phyloP scores from a whole-genome alignment of 2,329 filamentous ascomycete species.

The Apiospora malaysiana region DNA sequence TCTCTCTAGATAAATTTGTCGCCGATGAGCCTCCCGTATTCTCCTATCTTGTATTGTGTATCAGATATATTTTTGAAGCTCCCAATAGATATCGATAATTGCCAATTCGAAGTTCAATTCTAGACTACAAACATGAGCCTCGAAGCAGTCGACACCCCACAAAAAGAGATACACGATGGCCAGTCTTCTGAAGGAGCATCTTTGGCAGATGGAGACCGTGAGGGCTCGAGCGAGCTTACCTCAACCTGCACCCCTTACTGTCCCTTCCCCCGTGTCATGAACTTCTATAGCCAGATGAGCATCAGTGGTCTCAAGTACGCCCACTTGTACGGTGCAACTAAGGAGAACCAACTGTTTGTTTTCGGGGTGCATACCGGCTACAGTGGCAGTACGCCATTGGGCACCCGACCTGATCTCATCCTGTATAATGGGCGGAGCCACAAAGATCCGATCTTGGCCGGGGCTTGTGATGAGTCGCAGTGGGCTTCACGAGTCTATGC shows the following conservation, averaged over 20 bases:
- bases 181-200: not conserved
- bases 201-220: not conserved
- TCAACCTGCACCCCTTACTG: constrained; percentile 22
- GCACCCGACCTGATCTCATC: constrained; percentile 27
- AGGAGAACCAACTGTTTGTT: constrained; percentile 29
- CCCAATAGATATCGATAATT: not conserved
- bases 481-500: not conserved
- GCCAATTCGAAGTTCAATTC: not conserved
- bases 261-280: constrained; percentile 33
- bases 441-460: constrained; percentile 29
- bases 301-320: constrained; percentile 25
- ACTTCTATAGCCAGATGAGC: constrained; percentile 29
- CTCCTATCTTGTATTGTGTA: too few species aligned
- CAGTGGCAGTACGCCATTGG: constrained; percentile 25
- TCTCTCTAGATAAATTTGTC: too few species aligned
- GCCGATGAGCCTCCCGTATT: too few species aligned
- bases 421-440: constrained; percentile 29
- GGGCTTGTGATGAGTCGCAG: constrained; percentile 25
- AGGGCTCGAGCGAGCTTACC: not conserved
- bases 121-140: not conserved
- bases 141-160: not conserved
- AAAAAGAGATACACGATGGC: not conserved
- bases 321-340: constrained; percentile 24
- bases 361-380: constrained; percentile 30
- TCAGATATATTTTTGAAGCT: too few species aligned